These are phyloP conservation scores for Cephaloascus fragrans DNA, from an alignment of 805 yeast species.

Conservation along the genomic window DNA sequence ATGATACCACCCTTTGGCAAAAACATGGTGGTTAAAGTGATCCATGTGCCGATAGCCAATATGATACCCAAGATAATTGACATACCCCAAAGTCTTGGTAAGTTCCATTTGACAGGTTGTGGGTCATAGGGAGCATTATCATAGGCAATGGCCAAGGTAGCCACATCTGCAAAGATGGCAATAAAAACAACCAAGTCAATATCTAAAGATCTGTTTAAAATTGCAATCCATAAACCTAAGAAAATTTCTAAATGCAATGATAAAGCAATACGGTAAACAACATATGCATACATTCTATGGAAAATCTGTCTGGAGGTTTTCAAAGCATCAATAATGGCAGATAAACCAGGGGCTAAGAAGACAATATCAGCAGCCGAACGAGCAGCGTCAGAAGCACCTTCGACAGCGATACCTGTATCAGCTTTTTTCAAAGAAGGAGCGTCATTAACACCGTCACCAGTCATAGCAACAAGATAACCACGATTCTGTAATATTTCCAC, in stretches of 20 bases:
- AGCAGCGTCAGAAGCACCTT: slow-evolving; percentile 97
- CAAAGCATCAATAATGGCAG: slow-evolving; percentile 89
- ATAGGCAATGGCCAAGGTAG: slow-evolving; percentile 94
- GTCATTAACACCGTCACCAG: slow-evolving; percentile 99
- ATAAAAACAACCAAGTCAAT: slow-evolving; percentile 90
- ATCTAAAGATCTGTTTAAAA: slow-evolving; percentile 75
- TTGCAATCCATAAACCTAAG: slow-evolving; percentile 95
- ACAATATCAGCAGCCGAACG: slow-evolving; percentile 96
- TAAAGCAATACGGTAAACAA: slow-evolving; percentile 95
- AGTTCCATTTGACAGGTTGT: slow-evolving; percentile 92
- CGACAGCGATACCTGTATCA: slow-evolving; percentile 95
- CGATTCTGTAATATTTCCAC: slow-evolving; percentile 92
- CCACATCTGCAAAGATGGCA: slow-evolving; percentile 97
- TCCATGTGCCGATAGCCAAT: slow-evolving; percentile 90
- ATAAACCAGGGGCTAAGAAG: slow-evolving; percentile 90
- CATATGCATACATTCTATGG: slow-evolving; percentile 99
- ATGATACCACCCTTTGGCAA: slow-evolving; percentile 85
- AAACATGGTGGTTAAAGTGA: slow-evolving; percentile 90
- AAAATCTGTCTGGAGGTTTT: slow-evolving; percentile 94
- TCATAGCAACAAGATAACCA: slow-evolving; percentile 97
- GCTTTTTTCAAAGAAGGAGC: slow-evolving; percentile 97
- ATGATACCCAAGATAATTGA: slow-evolving; percentile 78
- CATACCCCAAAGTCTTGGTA: slow-evolving; percentile 97
- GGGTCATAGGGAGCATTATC: slow-evolving; percentile 95
- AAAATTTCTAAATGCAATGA: slow-evolving; percentile 90